Evolutionary conservation across 176 grass and related monocot species (phyloP), one percentile per base, ranked within the genome.

Genomic region (Oryza punctata): DNA sequence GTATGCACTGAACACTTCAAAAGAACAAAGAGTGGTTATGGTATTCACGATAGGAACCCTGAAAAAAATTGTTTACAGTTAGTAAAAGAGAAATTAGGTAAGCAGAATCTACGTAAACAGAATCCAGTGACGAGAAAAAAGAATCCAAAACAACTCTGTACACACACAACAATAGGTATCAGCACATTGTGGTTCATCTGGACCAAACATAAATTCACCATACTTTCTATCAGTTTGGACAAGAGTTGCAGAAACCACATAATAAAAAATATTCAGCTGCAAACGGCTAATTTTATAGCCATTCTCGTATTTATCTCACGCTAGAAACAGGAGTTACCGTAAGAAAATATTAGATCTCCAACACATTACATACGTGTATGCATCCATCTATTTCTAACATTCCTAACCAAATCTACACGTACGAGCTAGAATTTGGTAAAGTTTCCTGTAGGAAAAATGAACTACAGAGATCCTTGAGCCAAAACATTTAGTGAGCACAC

Each of bases 1-100:
- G 50, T 50, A 71, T 65, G 77, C 70, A 74, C 49, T 69, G 61
- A 67, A 41, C 49, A 23, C 69, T 83, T 67, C 59, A 6, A 87
- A 52, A 33, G 73, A 75, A 77, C 46, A 37, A 73, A 79, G 33
- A 47, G 7, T 6, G 5, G n/a, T 25, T 19, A 64, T 73, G 24
- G 37, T 69, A 50, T 40, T 68, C 12, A 87, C 38, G 63, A 76
- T 0, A 54, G 44, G 71, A 75, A 63, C 5, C 83, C 89, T 90
- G 84, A 87, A 86, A 79, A 18, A 70, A 23, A 64, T 14, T 49
- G 52, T 75, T 38, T 23, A 80, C 6, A 3, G 10, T 87, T 64
- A 90, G 29, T 75, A 68, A 44, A 12, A 49, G 26, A 82, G 15
- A 8, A 26, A 70, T 14, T 45, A 24, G 13, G 30, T 49, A 29